These are phyloP conservation scores for Dothistroma septosporum DNA, from an alignment of 2,329 filamentous ascomycete species.

Conservation along the genomic window DNA sequence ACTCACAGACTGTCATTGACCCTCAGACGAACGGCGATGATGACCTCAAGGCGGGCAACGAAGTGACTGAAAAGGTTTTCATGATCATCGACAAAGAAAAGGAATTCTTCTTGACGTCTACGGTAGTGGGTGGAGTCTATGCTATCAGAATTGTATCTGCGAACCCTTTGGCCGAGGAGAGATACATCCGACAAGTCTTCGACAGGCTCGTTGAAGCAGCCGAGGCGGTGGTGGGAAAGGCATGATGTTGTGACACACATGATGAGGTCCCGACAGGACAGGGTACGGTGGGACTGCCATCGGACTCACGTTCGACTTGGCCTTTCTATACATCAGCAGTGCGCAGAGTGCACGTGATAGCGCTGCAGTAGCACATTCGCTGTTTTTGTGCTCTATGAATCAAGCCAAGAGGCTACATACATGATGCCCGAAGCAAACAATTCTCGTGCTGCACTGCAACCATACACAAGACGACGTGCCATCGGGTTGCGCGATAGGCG, in stretches of 20 bases:
- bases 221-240: conserved; percentile 48
- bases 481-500: no score
- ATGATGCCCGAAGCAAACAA: no score
- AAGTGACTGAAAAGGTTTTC: conserved; percentile 68
- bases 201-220: conserved; percentile 64
- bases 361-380: no score
- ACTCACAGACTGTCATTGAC: conserved; percentile 23
- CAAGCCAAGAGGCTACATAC: no score
- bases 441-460: no score
- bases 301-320: no score
- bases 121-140: conserved; percentile 67
- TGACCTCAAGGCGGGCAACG: conserved; percentile 57
- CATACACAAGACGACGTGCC: no score
- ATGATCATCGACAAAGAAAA: conserved; percentile 69
- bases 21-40: conserved; percentile 10
- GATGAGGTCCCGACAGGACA: no score
- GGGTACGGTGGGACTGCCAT: neutral
- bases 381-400: no score
- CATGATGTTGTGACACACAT: neutral
- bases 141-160: conserved; percentile 78
- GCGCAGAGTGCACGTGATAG: no score
- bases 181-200: conserved; percentile 69
- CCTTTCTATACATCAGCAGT: no score
- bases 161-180: conserved; percentile 65
- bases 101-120: conserved; percentile 78